Evolutionary conservation across 2,329 filamentous ascomycete genomes (phyloP).

Genomic region (Podosphaera leucotricha): DNA sequence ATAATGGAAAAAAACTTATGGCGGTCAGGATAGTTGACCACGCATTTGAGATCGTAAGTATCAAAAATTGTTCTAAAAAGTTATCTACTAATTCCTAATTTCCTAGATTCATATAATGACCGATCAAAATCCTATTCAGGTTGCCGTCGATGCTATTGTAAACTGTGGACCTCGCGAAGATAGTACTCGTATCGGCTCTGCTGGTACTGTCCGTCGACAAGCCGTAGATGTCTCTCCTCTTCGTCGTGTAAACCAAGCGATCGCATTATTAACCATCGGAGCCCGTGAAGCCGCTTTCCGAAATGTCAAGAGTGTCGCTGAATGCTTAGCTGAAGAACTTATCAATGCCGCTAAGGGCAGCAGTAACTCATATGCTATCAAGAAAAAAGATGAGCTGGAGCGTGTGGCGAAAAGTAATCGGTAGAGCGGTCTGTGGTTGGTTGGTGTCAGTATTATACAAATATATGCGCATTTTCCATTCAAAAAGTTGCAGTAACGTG

Average conservation of each 20-base stretch:
- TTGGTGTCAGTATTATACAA: too few species aligned
- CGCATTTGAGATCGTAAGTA: slow-evolving; percentile 95
- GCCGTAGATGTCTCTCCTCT: slow-evolving; percentile 99
- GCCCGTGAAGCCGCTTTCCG: slow-evolving; percentile 97
- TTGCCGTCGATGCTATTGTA: slow-evolving; percentile 97
- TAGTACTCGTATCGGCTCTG: slow-evolving; percentile 96
- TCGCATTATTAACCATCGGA: slow-evolving; percentile 95
- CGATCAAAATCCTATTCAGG: slow-evolving; percentile 99
- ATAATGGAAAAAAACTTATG: slow-evolving; percentile 99
- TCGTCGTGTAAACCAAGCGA: slow-evolving; percentile 99
- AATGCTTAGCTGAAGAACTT: slow-evolving; percentile 98
- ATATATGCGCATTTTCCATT: too few species aligned
- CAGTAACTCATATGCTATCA: slow-evolving; percentile 99
- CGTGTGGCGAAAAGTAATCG: slow-evolving; percentile 99
- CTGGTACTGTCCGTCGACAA: slow-evolving; percentile 98
- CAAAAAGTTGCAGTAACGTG: too few species aligned
- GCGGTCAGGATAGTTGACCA: slow-evolving; percentile 98
- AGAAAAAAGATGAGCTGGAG: slow-evolving; percentile 99
- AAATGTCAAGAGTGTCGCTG: slow-evolving; percentile 99
- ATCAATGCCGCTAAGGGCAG: slow-evolving; percentile 99
- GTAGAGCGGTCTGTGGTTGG: slow-evolving; percentile 35
- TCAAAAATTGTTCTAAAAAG: slow-evolving; percentile 1
- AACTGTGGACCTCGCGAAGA: slow-evolving; percentile 99
- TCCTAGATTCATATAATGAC: slow-evolving; percentile 99
- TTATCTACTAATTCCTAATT: slow-evolving; percentile 5